Evolutionary conservation across 1,284 basidiomycete genomes (phyloP).

Genomic region (Pyrrhoderma noxium): DNA sequence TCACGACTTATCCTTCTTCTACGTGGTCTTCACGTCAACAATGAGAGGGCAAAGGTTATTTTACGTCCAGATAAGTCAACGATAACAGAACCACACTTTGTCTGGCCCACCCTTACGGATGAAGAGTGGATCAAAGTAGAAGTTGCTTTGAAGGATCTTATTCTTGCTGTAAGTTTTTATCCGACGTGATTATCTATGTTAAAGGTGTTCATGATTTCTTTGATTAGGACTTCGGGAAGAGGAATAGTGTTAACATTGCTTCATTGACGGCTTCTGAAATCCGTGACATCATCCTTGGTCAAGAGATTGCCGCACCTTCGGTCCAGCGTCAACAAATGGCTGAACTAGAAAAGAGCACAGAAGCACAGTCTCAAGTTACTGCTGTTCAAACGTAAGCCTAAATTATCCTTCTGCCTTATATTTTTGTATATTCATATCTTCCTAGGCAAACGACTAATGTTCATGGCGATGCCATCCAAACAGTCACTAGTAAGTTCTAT

Average conservation of each 20-base stretch:
- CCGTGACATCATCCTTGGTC: conserved; percentile 92
- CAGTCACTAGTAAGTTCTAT: conserved; percentile 75
- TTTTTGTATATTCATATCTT: conserved; percentile 2
- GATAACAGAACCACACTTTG: conserved; percentile 95
- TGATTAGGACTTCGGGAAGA: conserved; percentile 89
- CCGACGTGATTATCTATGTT: conserved; percentile 13
- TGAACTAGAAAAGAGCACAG: conserved; percentile 93
- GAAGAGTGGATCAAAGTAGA: conserved; percentile 99
- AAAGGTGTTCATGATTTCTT: conserved; percentile 16
- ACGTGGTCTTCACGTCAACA: conserved; percentile 97
- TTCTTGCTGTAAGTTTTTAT: conserved; percentile 59
- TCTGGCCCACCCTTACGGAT: conserved; percentile 93
- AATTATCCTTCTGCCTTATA: neutral
- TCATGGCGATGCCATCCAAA: conserved; percentile 94
- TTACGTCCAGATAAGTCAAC: conserved; percentile 90
- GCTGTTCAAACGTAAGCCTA: conserved; percentile 81
- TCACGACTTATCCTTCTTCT: conserved; percentile 94
- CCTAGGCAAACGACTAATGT: conserved; percentile 90
- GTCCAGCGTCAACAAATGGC: conserved; percentile 99
- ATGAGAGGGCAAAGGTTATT: conserved; percentile 97
- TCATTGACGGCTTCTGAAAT: conserved; percentile 96
- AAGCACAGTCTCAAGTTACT: conserved; percentile 92
- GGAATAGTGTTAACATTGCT: conserved; percentile 98
- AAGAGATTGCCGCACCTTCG: conserved; percentile 91
- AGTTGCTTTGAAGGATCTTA: conserved; percentile 92